phyloP scores from a whole-genome alignment of 306 rosid species.

The Ormosia emarginata region DNA sequence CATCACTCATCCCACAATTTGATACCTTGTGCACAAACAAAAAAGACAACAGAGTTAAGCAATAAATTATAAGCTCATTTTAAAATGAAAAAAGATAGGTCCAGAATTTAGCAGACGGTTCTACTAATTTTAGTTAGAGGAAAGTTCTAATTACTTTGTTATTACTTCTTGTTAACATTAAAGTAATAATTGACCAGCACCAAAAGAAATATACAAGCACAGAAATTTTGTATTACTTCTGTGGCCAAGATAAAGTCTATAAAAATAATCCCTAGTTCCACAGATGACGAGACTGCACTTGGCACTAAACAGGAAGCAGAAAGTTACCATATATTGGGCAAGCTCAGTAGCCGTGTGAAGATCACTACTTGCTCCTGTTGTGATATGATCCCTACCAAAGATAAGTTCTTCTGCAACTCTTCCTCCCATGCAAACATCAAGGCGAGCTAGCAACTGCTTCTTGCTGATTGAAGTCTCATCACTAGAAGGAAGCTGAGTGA shows the following conservation, averaged over 20 bases:
- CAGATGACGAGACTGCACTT: neutral
- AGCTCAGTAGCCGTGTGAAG: slow-evolving; percentile 90
- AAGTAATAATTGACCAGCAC: neutral
- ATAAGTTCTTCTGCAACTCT: slow-evolving; percentile 97
- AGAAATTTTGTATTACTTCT: neutral
- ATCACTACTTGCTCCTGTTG: slow-evolving; percentile 99
- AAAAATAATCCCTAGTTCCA: neutral
- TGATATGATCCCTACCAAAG: slow-evolving; percentile 81
- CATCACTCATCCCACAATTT: slow-evolving; percentile 92
- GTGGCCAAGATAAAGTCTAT: neutral
- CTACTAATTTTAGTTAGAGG: neutral
- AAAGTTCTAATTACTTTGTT: neutral
- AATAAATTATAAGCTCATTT: neutral
- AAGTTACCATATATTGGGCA: slow-evolving; percentile 91
- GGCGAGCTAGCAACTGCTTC: slow-evolving; percentile 95
- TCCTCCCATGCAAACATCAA: slow-evolving; percentile 99
- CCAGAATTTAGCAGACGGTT: neutral
- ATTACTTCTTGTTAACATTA: neutral
- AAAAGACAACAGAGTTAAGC: slow-evolving; percentile 10
- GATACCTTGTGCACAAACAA: slow-evolving; percentile 54
- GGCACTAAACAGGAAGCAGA: neutral
- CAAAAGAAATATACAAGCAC: neutral
- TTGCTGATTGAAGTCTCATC: slow-evolving; percentile 95
- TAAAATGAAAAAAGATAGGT: neutral
- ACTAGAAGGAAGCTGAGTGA: slow-evolving; percentile 92